phyloP scores from a whole-genome alignment of 2,329 filamentous ascomycete genomes.

The Diaporthe aspalathi region DNA sequence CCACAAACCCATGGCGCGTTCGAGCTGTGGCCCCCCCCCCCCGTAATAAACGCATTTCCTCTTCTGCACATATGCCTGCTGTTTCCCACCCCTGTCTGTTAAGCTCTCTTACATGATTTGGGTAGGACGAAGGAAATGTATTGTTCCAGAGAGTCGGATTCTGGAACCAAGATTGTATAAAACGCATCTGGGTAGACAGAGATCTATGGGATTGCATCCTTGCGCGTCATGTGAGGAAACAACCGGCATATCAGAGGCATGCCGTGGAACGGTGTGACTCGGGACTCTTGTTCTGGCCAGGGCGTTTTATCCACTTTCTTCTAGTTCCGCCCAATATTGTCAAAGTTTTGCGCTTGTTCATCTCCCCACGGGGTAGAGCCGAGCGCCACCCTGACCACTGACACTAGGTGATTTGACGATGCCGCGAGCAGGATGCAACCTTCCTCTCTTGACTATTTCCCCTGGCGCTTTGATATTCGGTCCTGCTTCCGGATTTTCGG shows the following conservation, averaged over 20 bases:
- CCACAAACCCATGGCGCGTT: background rate
- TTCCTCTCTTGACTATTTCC: constrained; percentile 4
- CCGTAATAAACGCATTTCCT: background rate
- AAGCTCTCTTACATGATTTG: background rate
- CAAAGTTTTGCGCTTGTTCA: constrained; percentile 1
- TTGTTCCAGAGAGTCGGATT: background rate
- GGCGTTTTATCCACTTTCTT: background rate
- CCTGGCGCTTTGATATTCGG: constrained; percentile 20
- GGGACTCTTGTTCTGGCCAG: constrained; percentile 7
- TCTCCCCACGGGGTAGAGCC: constrained; percentile 20
- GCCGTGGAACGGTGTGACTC: background rate
- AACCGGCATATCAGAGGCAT: background rate
- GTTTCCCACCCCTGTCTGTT: background rate
- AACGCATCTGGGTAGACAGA: background rate
- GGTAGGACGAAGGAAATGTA: background rate
- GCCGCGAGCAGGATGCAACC: constrained; percentile 1
- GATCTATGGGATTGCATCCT: background rate
- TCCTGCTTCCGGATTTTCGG: constrained; percentile 25
- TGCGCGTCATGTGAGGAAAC: background rate
- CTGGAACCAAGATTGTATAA: background rate
- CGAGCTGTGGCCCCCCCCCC: background rate
- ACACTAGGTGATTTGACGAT: background rate
- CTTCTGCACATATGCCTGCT: background rate
- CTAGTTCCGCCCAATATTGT: background rate
- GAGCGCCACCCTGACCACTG: background rate